Evolutionary conservation across 2,329 filamentous ascomycete species (phyloP).

Genomic region (Aspergillus floridensis): DNA sequence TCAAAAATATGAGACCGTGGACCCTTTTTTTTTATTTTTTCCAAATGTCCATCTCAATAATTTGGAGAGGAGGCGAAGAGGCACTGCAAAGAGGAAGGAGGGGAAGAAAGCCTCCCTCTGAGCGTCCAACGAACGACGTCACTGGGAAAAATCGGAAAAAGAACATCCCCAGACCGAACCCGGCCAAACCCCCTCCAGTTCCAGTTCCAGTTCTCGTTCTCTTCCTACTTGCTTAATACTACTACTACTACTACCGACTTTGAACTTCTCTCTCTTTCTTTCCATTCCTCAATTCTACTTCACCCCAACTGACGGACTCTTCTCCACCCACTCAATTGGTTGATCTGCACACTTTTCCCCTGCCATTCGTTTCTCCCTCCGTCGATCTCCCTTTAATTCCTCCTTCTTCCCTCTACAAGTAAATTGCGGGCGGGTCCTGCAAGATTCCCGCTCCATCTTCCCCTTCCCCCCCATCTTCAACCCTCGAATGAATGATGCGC

Average conservation of each 20-base stretch:
- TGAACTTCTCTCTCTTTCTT: no score
- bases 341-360: background rate
- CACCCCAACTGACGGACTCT: background rate
- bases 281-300: background rate
- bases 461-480: background rate
- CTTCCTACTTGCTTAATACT: background rate
- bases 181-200: background rate
- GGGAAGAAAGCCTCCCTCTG: background rate
- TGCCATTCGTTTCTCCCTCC: slow-evolving; percentile 1
- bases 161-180: background rate
- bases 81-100: background rate
- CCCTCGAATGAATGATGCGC: slow-evolving; percentile 46
- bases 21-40: background rate
- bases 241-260: background rate
- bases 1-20: background rate
- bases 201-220: background rate
- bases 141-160: slow-evolving; percentile 4
- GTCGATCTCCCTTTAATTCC: background rate
- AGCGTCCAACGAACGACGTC: background rate
- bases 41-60: background rate
- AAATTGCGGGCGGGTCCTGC: slow-evolving; percentile 21
- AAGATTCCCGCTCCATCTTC: slow-evolving; percentile 7
- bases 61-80: no score
- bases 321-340: slow-evolving; percentile 19
- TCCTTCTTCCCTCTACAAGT: slow-evolving; percentile 11